These are phyloP conservation scores for Cryphonectria naterciae DNA, from an alignment of 2,329 filamentous ascomycete genomes.

Conservation along the genomic window DNA sequence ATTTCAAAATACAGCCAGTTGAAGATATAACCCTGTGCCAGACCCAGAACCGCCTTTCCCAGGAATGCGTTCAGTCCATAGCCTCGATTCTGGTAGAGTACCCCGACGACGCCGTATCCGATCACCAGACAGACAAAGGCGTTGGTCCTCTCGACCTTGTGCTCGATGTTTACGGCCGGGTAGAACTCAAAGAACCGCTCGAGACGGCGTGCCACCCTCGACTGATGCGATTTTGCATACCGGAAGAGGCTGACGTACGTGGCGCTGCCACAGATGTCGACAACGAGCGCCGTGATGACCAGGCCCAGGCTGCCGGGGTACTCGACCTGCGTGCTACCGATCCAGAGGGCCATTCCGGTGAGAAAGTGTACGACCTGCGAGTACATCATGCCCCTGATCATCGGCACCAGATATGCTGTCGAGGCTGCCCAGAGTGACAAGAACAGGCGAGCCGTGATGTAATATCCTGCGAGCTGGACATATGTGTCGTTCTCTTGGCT, in stretches of 20 bases:
- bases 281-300: conserved; percentile 58
- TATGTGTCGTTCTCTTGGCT: conserved; percentile 55
- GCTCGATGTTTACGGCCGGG: conserved; percentile 67
- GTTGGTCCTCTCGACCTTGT: conserved; percentile 65
- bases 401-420: conserved; percentile 56
- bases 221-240: conserved; percentile 33
- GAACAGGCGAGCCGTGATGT: conserved; percentile 61
- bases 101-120: conserved; percentile 65
- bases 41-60: conserved; percentile 63
- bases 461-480: conserved; percentile 62
- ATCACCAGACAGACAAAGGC: conserved; percentile 69
- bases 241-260: conserved; percentile 47
- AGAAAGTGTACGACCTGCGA: conserved; percentile 48
- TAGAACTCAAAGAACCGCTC: conserved; percentile 58
- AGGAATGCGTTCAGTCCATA: conserved; percentile 62
- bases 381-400: conserved; percentile 61
- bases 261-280: conserved; percentile 57
- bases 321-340: conserved; percentile 60
- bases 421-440: conserved; percentile 52
- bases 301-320: conserved; percentile 59
- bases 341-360: conserved; percentile 60
- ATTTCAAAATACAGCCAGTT: conserved; percentile 70
- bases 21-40: conserved; percentile 61
- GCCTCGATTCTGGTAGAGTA: conserved; percentile 61
- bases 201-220: conserved; percentile 35